Base-by-base conservation (phyloP, 2,329 filamentous ascomycete genomes). In the Sporothrix curviconia region DNA sequence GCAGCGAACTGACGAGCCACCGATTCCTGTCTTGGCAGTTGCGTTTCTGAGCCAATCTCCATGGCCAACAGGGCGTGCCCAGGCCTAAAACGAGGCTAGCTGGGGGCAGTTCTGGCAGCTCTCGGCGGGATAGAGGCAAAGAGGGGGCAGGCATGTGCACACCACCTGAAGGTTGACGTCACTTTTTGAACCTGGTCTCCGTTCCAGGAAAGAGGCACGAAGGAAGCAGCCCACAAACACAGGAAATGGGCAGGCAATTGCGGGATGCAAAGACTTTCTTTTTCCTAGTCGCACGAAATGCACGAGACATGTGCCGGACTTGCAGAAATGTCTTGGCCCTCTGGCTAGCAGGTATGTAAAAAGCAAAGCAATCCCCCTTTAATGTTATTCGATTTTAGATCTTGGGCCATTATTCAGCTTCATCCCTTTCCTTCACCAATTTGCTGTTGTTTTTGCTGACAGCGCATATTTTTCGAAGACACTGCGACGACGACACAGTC, bases 301-400 rank as follows among this genome's bases (percentile, higher is more conserved):
- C n/a, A n/a, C n/a, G n/a, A n/a, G n/a, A n/a, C n/a, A n/a, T n/a
- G n/a, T n/a, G n/a, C n/a, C n/a, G n/a, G n/a, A n/a, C n/a, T n/a
- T n/a, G n/a, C n/a, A n/a, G 25, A 25, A 37, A 25, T 50, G 32
- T 50, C 47, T 50, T 50, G 47, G 47, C 47, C 30, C n/a, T 50
- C 24, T 4, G 5, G 9, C n/a, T 25, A n/a, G 42, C 8, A 24
- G 12, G 46, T 50, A 50, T 50, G 30, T 50, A 50, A 36, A 50
- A n/a, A n/a, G n/a, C n/a, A n/a, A n/a, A n/a, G n/a, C n/a, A n/a
- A n/a, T n/a, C n/a, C n/a, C n/a, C n/a, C n/a, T 32, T 8, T 24
- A 22, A 32, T 3, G 3, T 50, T 15, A 4, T 37, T n/a, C 12
- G 2, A 8, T 47, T 7, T 47, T 34, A 14, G 6, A 36, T 14